phyloP scores from a whole-genome alignment of 1,139 yeast genomes.

The Suhomyces chickasaworum region DNA sequence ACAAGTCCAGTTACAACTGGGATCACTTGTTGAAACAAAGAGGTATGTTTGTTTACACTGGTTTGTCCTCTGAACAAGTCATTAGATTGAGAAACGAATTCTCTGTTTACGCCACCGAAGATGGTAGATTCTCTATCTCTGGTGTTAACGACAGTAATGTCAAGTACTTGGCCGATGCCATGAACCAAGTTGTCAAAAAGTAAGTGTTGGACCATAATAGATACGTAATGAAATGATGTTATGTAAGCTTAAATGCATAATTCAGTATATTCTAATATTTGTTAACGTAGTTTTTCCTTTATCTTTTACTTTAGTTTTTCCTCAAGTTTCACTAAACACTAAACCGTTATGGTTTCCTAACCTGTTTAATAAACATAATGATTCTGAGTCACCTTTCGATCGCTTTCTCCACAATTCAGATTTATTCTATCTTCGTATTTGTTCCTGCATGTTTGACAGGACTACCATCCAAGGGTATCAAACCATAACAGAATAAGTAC shows the following conservation, averaged over 20 bases:
- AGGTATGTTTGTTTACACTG: constrained; percentile 97
- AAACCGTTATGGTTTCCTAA: too few relatives aligned
- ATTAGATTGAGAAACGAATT: constrained; percentile 65
- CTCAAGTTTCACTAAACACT: too few relatives aligned
- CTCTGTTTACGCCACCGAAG: constrained; percentile 81
- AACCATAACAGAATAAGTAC: neutral
- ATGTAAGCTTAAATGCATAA: neutral
- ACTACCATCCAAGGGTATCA: neutral
- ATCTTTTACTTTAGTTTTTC: too few relatives aligned
- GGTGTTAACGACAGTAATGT: constrained; percentile 83
- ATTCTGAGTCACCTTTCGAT: neutral
- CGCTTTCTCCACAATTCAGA: neutral
- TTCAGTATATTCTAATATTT: neutral
- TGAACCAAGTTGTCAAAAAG: constrained; percentile 56
- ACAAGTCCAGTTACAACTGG: constrained; percentile 69
- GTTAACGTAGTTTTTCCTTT: too few relatives aligned
- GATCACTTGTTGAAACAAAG: constrained; percentile 84
- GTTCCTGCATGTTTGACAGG: neutral
- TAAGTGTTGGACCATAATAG: constrained; percentile 13
- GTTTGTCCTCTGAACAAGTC: constrained; percentile 71
- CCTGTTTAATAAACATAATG: too few relatives aligned
- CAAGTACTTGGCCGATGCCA: constrained; percentile 76
- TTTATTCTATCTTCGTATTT: neutral
- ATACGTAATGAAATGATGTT: neutral
- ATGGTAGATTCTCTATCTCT: constrained; percentile 91